Evolutionary conservation across 1,139 yeast genomes (phyloP).

Genomic region (Hemisphaericaspora xylofermentans): DNA sequence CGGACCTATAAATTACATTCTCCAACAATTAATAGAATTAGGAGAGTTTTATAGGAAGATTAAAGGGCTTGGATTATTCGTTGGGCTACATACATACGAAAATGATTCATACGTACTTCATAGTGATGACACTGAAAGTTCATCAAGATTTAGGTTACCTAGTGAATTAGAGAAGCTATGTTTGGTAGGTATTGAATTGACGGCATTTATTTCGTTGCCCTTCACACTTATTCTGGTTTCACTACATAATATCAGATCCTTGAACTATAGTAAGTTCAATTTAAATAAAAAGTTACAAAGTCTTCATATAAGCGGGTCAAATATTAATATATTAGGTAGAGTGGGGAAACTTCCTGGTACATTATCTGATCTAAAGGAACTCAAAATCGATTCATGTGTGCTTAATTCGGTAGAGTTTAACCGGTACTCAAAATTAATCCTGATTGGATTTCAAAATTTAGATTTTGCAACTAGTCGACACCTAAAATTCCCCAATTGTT

Average conservation of each 20-base stretch:
- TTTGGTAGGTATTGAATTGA: constrained; percentile 11
- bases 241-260: constrained; percentile 10
- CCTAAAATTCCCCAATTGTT: constrained; percentile 9
- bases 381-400: constrained; percentile 11
- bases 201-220: constrained; percentile 13
- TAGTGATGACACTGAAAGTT: not conserved
- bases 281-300: constrained; percentile 10
- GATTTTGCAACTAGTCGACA: constrained; percentile 11
- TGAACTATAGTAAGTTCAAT: constrained; percentile 14
- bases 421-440: constrained; percentile 8
- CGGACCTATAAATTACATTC: constrained; percentile 10
- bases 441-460: constrained; percentile 12
- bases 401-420: constrained; percentile 6
- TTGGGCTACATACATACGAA: constrained; percentile 13
- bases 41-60: constrained; percentile 10
- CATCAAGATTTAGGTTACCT: constrained; percentile 11
- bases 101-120: constrained; percentile 4
- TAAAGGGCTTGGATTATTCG: constrained; percentile 14
- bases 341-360: constrained; percentile 11
- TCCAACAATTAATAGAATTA: constrained; percentile 8
- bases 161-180: constrained; percentile 11
- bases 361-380: constrained; percentile 10
- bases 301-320: constrained; percentile 11
- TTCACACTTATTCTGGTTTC: constrained; percentile 9
- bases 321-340: constrained; percentile 6